Base-by-base conservation (phyloP, 768 basidiomycete genomes). In the Wakefieldia striispora region DNA sequence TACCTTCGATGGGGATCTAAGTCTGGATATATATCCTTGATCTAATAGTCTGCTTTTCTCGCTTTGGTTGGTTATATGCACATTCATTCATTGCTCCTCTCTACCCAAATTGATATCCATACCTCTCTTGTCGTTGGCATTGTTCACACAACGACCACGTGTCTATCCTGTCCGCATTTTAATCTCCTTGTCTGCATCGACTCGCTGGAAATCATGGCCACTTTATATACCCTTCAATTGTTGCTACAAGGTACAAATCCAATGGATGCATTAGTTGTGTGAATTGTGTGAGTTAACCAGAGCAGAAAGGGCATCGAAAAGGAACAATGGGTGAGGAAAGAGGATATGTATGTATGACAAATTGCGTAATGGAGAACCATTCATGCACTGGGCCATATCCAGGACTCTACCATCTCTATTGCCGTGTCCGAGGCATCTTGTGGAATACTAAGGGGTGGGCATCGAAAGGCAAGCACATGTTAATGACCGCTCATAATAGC, bases 361-460 rank as follows among this genome's bases (percentile, higher is more conserved):
- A 41, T 38, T 35, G 47, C 16, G 21, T 19, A 29, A 40, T 31
- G 3, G 33, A 34, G 40, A 26, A 45, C 29, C 2, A 11, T 41
- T 55, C 39, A 64, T 60, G 59, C 42, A 45, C 37, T 44, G 6
- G 72, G 53, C 60, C 89, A 95, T 69, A 97, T 89, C 88, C 90
- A 95, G 47, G 83, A 71, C 63, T 84, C 75, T 31, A 93, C 85
- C 1, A 70, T 75, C n/a, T 67, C 69, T 45, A 79, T 80, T 45
- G 91, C 88, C 57, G 81, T 77, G 43, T 77, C 68, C 13, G 87
- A 80, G 55, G 91, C 80, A 48, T 79, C 75, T 13, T 46, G 63
- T 45, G 91, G 88, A 34, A 92, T 70, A 29, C 93, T 94, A 57
- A 33, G 14, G 4, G 33, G 7, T 16, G 37, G 12, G 6, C 11